A percentile compares a stretch with the other conserved stretches of the same genome.
Conservation (phyloP, 2,329 filamentous ascomycete genomes). For the Aspergillus sp. region DNA sequence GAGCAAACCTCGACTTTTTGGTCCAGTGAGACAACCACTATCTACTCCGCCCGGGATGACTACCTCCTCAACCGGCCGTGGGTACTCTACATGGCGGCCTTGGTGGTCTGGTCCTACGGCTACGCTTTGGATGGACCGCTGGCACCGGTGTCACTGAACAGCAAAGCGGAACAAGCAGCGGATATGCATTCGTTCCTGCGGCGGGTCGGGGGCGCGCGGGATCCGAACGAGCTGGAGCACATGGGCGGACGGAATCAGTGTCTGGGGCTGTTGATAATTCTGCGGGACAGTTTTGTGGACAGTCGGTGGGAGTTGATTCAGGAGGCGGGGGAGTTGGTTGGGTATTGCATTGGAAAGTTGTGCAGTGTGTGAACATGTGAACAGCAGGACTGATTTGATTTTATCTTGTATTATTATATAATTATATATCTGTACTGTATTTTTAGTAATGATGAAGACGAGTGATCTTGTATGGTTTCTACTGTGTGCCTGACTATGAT, state of each 20-base stretch:
- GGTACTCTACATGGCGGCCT: conserved; percentile 86
- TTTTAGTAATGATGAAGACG: neutral
- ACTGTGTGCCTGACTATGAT: too few species aligned
- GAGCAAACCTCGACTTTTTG: conserved; percentile 11
- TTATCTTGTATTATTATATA: neutral
- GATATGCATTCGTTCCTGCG: conserved; percentile 76
- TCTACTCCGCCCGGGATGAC: conserved; percentile 80
- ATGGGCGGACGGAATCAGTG: conserved; percentile 75
- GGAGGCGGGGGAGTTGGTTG: conserved; percentile 73
- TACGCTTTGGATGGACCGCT: conserved; percentile 81
- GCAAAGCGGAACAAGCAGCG: conserved; percentile 58
- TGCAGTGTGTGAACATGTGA: conserved; percentile 1
- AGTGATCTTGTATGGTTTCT: too few species aligned
- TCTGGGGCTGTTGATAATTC: conserved; percentile 70
- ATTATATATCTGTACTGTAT: too few species aligned
- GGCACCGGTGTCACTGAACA: conserved; percentile 46
- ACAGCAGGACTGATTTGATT: conserved; percentile 1
- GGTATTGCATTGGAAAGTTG: conserved; percentile 68
- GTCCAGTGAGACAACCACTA: conserved; percentile 32
- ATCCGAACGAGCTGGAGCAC: conserved; percentile 69
- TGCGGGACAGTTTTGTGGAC: conserved; percentile 72
- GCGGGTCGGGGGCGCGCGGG: conserved; percentile 62
- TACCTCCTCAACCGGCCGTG: conserved; percentile 85
- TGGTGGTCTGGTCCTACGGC: conserved; percentile 94
- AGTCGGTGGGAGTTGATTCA: conserved; percentile 88